These are phyloP conservation scores for Plasmopara halstedii DNA, from an alignment of 352 stramenopile species.

Conservation along the genomic window DNA sequence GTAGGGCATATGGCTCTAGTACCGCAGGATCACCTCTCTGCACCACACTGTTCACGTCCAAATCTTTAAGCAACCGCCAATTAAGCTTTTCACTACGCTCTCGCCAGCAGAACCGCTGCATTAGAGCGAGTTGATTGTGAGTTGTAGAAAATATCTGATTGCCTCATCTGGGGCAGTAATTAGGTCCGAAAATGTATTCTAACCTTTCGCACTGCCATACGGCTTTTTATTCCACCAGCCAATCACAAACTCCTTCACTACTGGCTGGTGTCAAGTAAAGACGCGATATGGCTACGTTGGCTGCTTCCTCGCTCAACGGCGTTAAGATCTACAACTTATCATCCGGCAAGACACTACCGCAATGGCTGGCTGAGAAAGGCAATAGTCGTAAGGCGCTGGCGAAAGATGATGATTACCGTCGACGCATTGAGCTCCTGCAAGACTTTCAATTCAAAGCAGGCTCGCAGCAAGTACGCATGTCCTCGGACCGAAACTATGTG, in stretches of 20 bases:
- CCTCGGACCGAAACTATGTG: constrained; percentile 93
- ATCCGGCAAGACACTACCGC: constrained; percentile 89
- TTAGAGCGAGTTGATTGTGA: no score
- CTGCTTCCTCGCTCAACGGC: constrained; percentile 83
- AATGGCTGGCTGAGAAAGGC: constrained; percentile 90
- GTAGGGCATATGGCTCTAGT: constrained; percentile 62
- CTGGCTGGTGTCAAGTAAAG: constrained; percentile 19
- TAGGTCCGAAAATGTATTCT: no score
- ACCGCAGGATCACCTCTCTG: constrained; percentile 41
- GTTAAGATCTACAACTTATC: constrained; percentile 96
- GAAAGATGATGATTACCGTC: constrained; percentile 67
- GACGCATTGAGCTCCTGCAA: constrained; percentile 97
- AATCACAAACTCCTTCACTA: constrained; percentile 2
- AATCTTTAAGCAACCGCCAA: constrained; percentile 46
- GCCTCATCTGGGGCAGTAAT: background rate
- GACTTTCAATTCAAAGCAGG: constrained; percentile 97
- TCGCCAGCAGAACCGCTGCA: constrained; percentile 60
- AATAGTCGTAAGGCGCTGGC: constrained; percentile 26
- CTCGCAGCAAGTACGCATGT: constrained; percentile 92
- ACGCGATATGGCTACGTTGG: constrained; percentile 75
- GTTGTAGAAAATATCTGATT: constrained; percentile 13
- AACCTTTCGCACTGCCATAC: no score
- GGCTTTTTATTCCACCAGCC: background rate
- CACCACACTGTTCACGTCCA: constrained; percentile 49
- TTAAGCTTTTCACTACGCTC: constrained; percentile 69